A percentile compares a stretch with the other conserved stretches of the same genome.
Evolutionary conservation across 1,139 yeast species (phyloP).

Genomic region (Arxiozyma slooffiae): DNA sequence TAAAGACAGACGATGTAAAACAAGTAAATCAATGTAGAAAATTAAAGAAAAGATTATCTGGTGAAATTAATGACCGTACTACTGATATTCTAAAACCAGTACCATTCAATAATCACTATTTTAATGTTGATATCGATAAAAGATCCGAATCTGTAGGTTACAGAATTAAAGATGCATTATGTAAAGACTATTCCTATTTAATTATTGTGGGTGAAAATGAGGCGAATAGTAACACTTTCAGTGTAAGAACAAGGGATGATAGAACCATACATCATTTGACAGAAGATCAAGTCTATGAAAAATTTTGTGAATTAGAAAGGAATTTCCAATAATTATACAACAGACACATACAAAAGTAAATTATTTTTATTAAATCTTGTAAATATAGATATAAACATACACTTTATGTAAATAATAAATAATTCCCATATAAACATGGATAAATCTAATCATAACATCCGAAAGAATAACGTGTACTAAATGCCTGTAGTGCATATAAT

Average conservation of each 20-base stretch:
- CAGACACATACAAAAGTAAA: background rate
- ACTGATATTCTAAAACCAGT: slow-evolving; percentile 27
- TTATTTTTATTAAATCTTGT: background rate
- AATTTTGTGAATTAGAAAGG: slow-evolving; percentile 45
- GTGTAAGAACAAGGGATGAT: slow-evolving; percentile 56
- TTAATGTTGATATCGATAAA: slow-evolving; percentile 65
- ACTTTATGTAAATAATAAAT: background rate
- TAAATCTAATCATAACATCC: background rate
- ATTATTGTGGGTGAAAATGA: slow-evolving; percentile 85
- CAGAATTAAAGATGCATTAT: slow-evolving; percentile 68
- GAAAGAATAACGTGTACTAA: background rate
- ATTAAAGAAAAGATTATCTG: slow-evolving; percentile 18
- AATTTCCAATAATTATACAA: slow-evolving; percentile 16
- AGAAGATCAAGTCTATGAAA: slow-evolving; percentile 39
- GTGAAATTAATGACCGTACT: slow-evolving; percentile 16
- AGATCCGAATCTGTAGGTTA: slow-evolving; percentile 73
- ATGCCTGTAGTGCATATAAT: no score
- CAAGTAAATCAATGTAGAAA: slow-evolving; percentile 36
- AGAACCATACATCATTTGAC: slow-evolving; percentile 40
- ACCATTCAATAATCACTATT: slow-evolving; percentile 51
- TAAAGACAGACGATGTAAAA: slow-evolving; percentile 51
- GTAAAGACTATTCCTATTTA: slow-evolving; percentile 69
- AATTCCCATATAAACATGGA: background rate
- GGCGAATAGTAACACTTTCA: slow-evolving; percentile 47
- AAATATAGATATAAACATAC: background rate